These are phyloP conservation scores for Amanita phalloides DNA, from an alignment of 768 basidiomycete genomes.

Conservation along the genomic window DNA sequence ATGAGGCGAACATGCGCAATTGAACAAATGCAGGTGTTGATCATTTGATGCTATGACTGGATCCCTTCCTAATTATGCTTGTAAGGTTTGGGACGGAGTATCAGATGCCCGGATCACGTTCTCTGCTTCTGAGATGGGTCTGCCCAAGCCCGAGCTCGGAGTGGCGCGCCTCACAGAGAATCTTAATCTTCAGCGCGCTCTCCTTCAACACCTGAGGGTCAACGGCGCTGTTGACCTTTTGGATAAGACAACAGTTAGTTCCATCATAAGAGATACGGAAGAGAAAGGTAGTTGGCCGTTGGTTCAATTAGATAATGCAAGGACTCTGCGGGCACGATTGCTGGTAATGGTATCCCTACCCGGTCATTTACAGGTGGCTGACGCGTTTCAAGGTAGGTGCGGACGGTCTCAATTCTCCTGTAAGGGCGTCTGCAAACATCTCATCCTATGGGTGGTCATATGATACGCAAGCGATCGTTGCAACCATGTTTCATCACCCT, in stretches of 20 bases:
- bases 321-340: conserved; percentile 57
- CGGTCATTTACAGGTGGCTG: background rate
- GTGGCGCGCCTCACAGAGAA: conserved; percentile 92
- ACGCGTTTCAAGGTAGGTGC: conserved; percentile 64
- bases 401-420: conserved; percentile 92
- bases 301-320: conserved; percentile 62
- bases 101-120: conserved; percentile 75
- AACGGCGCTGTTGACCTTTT: conserved; percentile 48
- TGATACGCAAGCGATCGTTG: conserved; percentile 81
- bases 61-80: background rate
- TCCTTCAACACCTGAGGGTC: conserved; percentile 52
- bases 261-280: conserved; percentile 46
- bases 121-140: conserved; percentile 37
- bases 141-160: conserved; percentile 17
- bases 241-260: conserved; percentile 65
- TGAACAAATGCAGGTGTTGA: conserved; percentile 76
- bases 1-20: conserved; percentile 55
- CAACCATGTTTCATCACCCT: conserved; percentile 70
- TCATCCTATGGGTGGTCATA: conserved; percentile 89
- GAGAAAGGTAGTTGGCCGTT: conserved; percentile 67
- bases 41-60: background rate
- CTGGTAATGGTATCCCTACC: conserved; percentile 35
- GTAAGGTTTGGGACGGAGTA: conserved; percentile 86
- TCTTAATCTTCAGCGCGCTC: conserved; percentile 81
- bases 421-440: conserved; percentile 78